These are phyloP conservation scores for Apostasia ramifera DNA, from an alignment of 106 monocot genomes.

Conservation along the genomic window DNA sequence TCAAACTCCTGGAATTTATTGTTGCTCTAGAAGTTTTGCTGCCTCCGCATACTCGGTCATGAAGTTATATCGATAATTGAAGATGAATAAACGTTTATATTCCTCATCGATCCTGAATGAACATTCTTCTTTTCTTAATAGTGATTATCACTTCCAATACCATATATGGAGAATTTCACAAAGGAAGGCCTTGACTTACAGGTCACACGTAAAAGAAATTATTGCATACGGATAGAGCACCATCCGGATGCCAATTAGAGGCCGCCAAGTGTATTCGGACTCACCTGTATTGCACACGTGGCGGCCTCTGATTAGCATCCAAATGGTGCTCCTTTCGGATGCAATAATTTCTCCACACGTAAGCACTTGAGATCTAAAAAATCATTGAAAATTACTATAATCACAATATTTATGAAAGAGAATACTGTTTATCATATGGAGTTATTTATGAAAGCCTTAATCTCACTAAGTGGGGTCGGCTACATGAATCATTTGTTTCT, in stretches of 20 bases:
- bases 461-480: no score
- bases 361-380: constrained; percentile 43
- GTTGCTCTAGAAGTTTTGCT: not conserved
- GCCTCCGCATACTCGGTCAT: not conserved
- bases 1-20: not conserved
- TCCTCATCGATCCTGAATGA: not conserved
- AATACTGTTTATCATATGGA: no score
- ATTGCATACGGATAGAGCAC: no score
- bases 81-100: not conserved
- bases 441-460: no score
- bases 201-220: constrained; percentile 12
- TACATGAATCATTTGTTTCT: no score
- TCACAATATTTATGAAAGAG: not conserved
- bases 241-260: no score
- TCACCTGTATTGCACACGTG: no score
- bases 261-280: no score
- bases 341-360: not conserved
- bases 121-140: constrained; percentile 32
- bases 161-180: constrained; percentile 28
- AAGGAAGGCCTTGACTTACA: constrained; percentile 54
- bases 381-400: not conserved
- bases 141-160: constrained; percentile 8
- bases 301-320: no score
- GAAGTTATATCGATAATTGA: not conserved
- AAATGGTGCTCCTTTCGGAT: no score